A percentile compares a stretch with the other conserved stretches of the same genome.
Evolutionary conservation across 2,329 filamentous ascomycete species (phyloP).

Genomic region (Cladosporium velox): DNA sequence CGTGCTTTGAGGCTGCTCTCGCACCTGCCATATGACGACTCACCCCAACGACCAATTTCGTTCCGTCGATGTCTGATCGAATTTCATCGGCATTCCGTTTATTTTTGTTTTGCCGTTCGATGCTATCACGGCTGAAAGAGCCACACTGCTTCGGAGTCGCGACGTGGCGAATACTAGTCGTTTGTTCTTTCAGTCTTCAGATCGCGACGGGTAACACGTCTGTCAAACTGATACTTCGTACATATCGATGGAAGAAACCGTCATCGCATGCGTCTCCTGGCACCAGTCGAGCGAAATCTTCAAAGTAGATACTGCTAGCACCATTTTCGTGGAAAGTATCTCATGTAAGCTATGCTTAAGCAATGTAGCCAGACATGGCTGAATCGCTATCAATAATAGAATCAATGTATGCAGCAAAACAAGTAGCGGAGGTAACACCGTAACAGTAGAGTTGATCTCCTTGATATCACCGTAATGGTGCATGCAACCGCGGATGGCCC

Average conservation of each 20-base stretch:
- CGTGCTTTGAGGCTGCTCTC: too few relatives aligned
- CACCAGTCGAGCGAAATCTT: too few relatives aligned
- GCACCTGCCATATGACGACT: neutral
- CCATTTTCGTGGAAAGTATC: neutral
- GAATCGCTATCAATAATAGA: neutral
- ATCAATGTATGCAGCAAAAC: neutral
- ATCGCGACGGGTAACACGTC: neutral
- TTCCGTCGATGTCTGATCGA: neutral
- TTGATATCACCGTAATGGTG: neutral
- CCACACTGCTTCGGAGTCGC: neutral
- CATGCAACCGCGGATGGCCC: slow-evolving; percentile 2
- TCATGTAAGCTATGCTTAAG: neutral
- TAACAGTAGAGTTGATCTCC: too few relatives aligned
- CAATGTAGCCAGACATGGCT: neutral
- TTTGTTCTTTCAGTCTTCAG: neutral
- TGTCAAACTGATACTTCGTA: too few relatives aligned
- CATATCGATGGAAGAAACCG: too few relatives aligned
- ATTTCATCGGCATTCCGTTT: neutral
- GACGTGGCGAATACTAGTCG: neutral
- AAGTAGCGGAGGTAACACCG: too few relatives aligned
- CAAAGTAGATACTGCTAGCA: neutral
- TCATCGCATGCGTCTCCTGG: too few relatives aligned
- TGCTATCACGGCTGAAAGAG: neutral
- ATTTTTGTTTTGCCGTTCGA: neutral
- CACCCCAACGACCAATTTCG: too few relatives aligned